phyloP scores from a whole-genome alignment of 345 rosid species.

The Sisymbrium irio region DNA sequence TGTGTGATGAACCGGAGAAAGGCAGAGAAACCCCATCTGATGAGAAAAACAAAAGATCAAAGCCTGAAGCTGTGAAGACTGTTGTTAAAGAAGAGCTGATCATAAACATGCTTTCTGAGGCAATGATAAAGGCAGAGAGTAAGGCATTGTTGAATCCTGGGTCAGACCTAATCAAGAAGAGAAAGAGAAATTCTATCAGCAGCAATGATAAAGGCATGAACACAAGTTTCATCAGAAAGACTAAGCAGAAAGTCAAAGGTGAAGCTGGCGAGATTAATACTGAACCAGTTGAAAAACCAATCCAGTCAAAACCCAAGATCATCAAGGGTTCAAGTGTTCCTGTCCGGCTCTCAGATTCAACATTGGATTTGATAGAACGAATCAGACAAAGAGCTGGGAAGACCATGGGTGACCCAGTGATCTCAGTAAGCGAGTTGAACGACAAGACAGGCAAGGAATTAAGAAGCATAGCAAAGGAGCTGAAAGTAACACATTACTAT shows the following conservation, averaged over 20 bases:
- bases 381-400: slow-evolving; percentile 22
- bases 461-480: slow-evolving; percentile 50
- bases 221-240: slow-evolving; percentile 29
- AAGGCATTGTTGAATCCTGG: slow-evolving; percentile 30
- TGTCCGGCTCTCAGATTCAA: slow-evolving; percentile 27
- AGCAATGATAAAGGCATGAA: slow-evolving; percentile 20
- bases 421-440: slow-evolving; percentile 34
- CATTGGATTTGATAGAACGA: slow-evolving; percentile 8
- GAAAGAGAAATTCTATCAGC: slow-evolving; percentile 16
- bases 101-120: slow-evolving; percentile 26
- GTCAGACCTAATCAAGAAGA: slow-evolving; percentile 30
- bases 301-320: slow-evolving; percentile 19
- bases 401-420: slow-evolving; percentile 23
- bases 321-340: slow-evolving; percentile 25
- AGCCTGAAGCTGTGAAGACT: slow-evolving; percentile 32
- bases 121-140: slow-evolving; percentile 34
- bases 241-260: slow-evolving; percentile 31
- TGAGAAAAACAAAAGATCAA: slow-evolving; percentile 27
- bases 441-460: slow-evolving; percentile 47
- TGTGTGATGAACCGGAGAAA: slow-evolving; percentile 37
- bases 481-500: slow-evolving; percentile 43
- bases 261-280: slow-evolving; percentile 23
- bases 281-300: slow-evolving; percentile 3
- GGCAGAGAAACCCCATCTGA: slow-evolving; percentile 18
- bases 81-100: slow-evolving; percentile 30